Conservation (phyloP, 768 basidiomycete species). For the Leccinellum albellum region DNA sequence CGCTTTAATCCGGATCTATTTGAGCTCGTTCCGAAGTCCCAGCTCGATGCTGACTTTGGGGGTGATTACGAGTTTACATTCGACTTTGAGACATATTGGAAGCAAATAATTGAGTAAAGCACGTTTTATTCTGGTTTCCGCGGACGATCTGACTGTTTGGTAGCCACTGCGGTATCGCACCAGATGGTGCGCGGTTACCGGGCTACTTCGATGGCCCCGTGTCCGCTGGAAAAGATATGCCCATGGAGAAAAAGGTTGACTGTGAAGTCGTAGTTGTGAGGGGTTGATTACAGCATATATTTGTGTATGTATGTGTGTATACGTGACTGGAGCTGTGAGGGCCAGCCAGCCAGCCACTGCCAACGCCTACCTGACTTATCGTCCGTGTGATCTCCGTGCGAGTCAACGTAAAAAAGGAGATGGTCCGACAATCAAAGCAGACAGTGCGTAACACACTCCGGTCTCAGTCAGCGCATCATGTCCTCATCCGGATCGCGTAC, state of each 20-base stretch:
- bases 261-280: not conserved
- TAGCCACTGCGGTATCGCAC: constrained; percentile 55
- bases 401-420: constrained; percentile 13
- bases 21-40: constrained; percentile 68
- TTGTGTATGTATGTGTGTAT: constrained; percentile 16
- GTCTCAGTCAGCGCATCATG: constrained; percentile 19
- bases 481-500: constrained; percentile 4
- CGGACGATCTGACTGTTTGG: constrained; percentile 2
- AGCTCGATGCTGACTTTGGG: constrained; percentile 82
- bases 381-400: constrained; percentile 15
- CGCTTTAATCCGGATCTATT: constrained; percentile 81
- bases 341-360: constrained; percentile 16
- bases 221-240: not conserved
- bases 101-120: constrained; percentile 65
- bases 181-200: constrained; percentile 48
- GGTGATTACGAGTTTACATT: constrained; percentile 73
- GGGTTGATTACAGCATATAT: constrained; percentile 24
- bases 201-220: constrained; percentile 29
- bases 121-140: not conserved
- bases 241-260: no score
- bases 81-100: constrained; percentile 74
- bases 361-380: constrained; percentile 6
- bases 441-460: constrained; percentile 28
- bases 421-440: constrained; percentile 33
- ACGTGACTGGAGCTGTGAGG: not conserved